These are phyloP conservation scores for Gynochthodes officinalis DNA, from an alignment of 257 asterid species.

Conservation along the genomic window DNA sequence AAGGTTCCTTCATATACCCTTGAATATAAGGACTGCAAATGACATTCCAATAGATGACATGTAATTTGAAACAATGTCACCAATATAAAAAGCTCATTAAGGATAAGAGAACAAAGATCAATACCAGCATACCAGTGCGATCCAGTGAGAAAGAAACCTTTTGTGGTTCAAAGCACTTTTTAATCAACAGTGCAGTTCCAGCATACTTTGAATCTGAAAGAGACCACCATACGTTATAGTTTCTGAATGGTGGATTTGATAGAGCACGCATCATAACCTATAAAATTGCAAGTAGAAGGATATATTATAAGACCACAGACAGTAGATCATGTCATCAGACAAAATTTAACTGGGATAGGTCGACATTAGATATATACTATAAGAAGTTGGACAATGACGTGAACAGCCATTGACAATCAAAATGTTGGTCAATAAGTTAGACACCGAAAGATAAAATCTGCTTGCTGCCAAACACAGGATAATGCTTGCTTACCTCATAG, in stretches of 20 bases:
- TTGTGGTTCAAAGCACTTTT: slow-evolving; percentile 68
- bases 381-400: background rate
- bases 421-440: background rate
- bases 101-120: background rate
- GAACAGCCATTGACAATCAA: background rate
- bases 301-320: background rate
- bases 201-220: slow-evolving; percentile 93
- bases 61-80: background rate
- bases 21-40: background rate
- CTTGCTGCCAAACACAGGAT: background rate
- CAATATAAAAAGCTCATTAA: background rate
- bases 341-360: background rate
- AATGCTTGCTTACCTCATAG: background rate
- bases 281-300: slow-evolving; percentile 20
- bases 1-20: background rate
- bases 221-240: slow-evolving; percentile 92
- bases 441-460: background rate
- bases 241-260: slow-evolving; percentile 61
- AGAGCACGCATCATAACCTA: slow-evolving; percentile 80
- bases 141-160: slow-evolving; percentile 82
- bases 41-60: background rate
- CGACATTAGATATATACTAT: background rate
- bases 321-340: background rate
- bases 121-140: slow-evolving; percentile 49
- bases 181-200: slow-evolving; percentile 81